Evolutionary conservation across 768 basidiomycete species (phyloP).

Genomic region (Rickenella mellea): DNA sequence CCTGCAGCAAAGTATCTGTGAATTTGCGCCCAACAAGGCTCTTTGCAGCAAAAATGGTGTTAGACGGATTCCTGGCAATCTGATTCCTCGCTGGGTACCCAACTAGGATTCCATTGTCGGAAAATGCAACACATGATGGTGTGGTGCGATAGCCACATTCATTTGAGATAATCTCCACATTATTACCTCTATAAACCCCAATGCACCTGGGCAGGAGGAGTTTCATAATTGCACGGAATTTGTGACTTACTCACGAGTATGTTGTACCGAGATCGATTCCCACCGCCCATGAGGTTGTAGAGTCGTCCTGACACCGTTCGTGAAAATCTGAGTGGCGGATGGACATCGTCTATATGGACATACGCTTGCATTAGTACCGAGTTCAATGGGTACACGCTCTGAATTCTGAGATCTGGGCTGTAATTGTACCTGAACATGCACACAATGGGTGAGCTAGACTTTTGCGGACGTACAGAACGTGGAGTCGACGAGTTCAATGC

Average conservation of each 20-base stretch:
- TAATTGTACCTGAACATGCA: too few relatives aligned
- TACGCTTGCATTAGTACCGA: too few relatives aligned
- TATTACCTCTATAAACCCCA: constrained; percentile 99
- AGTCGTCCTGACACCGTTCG: too few relatives aligned
- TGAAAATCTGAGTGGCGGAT: too few relatives aligned
- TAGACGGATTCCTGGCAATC: constrained; percentile 98
- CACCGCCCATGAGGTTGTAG: too few relatives aligned
- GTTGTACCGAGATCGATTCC: constrained; percentile 97
- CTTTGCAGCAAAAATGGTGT: constrained; percentile 99
- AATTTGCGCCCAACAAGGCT: constrained; percentile 85
- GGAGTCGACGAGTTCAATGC: too few relatives aligned
- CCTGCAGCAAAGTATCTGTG: too few relatives aligned
- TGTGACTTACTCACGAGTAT: constrained; percentile 70
- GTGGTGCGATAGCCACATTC: constrained; percentile 99
- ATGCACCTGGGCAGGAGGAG: constrained; percentile 59
- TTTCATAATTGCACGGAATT: constrained; percentile 2
- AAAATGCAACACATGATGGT: constrained; percentile 98
- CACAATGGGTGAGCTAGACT: too few relatives aligned
- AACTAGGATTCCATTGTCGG: constrained; percentile 90
- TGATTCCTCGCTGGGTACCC: constrained; percentile 99
- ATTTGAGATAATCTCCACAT: constrained; percentile 98
- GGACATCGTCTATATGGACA: too few relatives aligned
- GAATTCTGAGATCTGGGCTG: too few relatives aligned
- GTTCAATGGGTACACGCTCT: too few relatives aligned
- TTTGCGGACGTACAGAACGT: too few relatives aligned